phyloP scores from a whole-genome alignment of 495 filamentous ascomycete genomes.

The Daldinia decipiens region DNA sequence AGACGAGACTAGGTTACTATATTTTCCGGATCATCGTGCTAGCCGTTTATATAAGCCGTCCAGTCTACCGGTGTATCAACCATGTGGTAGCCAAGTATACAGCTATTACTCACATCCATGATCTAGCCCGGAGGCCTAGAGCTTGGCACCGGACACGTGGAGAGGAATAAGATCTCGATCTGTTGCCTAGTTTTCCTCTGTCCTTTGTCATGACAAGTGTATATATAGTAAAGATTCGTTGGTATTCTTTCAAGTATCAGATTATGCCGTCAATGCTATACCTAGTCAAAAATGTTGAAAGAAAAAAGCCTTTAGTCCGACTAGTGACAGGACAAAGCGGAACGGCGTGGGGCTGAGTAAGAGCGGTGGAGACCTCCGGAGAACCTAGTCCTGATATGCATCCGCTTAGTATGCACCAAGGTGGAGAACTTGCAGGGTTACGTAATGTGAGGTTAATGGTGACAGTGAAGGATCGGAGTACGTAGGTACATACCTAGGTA shows the following conservation, averaged over 20 bases:
- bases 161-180: constrained; percentile 33
- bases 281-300: constrained; percentile 17
- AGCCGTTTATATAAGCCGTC: not conserved
- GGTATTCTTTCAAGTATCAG: not conserved
- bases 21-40: constrained; percentile 12
- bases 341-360: constrained; percentile 37
- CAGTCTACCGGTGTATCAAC: not conserved
- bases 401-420: not conserved
- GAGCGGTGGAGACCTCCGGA: constrained; percentile 14
- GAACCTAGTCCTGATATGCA: constrained; percentile 2
- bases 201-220: constrained; percentile 4
- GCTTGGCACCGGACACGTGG: constrained; percentile 27
- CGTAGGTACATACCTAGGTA: not conserved
- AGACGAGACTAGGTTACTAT: not conserved
- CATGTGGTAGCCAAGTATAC: constrained; percentile 6
- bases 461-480: constrained; percentile 6
- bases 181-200: constrained; percentile 2
- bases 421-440: not conserved
- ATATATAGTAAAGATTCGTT: not conserved
- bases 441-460: constrained; percentile 15
- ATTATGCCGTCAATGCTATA: constrained; percentile 32
- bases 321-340: constrained; percentile 30
- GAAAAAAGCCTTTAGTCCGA: constrained; percentile 36
- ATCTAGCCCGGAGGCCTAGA: constrained; percentile 31
- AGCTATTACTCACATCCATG: constrained; percentile 9